phyloP scores from a whole-genome alignment of 2,329 filamentous ascomycete genomes.

The Elsinoe arachidis region DNA sequence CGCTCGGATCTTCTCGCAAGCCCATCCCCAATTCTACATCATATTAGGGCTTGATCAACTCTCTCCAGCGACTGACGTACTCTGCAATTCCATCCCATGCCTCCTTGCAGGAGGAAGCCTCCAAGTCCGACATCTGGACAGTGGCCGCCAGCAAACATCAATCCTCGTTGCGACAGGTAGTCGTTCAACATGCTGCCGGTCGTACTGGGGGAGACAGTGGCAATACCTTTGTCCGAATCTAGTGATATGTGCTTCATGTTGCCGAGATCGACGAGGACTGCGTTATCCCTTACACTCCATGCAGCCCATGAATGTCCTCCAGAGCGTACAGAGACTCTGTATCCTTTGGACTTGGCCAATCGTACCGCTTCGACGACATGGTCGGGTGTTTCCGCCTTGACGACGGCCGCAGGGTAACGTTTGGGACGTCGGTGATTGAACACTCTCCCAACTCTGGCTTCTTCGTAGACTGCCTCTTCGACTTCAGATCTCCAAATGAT shows the following conservation, averaged over 20 bases:
- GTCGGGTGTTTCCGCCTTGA: constrained; percentile 29
- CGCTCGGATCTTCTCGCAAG: constrained; percentile 39
- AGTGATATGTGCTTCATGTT: constrained; percentile 33
- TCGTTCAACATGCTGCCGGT: constrained; percentile 39
- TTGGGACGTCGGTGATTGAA: constrained; percentile 38
- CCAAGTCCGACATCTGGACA: constrained; percentile 51
- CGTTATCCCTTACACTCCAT: constrained; percentile 42
- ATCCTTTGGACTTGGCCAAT: constrained; percentile 29
- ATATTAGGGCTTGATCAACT: neutral
- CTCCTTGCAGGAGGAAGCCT: constrained; percentile 48
- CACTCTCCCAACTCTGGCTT: constrained; percentile 33
- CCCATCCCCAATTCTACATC: constrained; percentile 47
- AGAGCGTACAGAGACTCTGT: constrained; percentile 39
- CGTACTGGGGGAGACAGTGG: constrained; percentile 39
- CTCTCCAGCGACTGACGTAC: constrained; percentile 23
- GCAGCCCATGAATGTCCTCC: constrained; percentile 44
- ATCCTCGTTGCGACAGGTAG: constrained; percentile 30
- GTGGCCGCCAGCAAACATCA: constrained; percentile 47
- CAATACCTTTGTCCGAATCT: constrained; percentile 32
- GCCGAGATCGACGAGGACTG: constrained; percentile 37
- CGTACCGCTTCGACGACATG: constrained; percentile 29
- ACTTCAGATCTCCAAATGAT: constrained; percentile 18
- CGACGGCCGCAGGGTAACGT: constrained; percentile 35
- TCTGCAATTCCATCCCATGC: constrained; percentile 52
- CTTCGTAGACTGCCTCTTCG: constrained; percentile 26